These are phyloP conservation scores for Bipolaris cookei DNA, from an alignment of 2,329 filamentous ascomycete species.

Conservation along the genomic window DNA sequence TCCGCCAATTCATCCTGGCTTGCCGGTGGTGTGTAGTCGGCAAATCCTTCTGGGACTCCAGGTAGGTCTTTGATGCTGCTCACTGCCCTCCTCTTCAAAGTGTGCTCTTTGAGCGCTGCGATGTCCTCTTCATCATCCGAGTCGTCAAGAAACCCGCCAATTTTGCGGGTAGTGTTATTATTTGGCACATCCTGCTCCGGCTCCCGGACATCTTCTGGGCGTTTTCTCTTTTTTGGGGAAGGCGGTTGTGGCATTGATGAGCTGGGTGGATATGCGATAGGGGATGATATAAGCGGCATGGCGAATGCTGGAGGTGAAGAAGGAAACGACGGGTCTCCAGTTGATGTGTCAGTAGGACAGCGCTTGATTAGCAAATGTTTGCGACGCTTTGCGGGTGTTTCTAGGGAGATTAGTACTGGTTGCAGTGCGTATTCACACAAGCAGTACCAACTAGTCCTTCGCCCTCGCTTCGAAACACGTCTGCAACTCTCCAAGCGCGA, in stretches of 20 bases:
- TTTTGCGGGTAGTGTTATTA: constrained; percentile 44
- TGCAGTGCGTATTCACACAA: constrained; percentile 3
- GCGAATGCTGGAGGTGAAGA: constrained; percentile 60
- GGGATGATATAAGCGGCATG: constrained; percentile 68
- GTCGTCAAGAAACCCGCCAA: constrained; percentile 50
- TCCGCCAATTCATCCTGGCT: constrained; percentile 41
- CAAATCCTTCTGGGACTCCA: constrained; percentile 29
- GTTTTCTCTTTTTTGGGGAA: constrained; percentile 50
- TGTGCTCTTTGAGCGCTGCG: constrained; percentile 49
- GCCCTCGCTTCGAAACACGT: constrained; percentile 59
- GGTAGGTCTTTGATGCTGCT: constrained; percentile 38
- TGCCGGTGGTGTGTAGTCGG: constrained; percentile 43
- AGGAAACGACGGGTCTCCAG: constrained; percentile 23
- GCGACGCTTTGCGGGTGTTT: constrained; percentile 41
- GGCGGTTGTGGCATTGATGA: constrained; percentile 50
- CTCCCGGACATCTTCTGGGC: constrained; percentile 34
- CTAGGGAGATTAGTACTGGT: constrained; percentile 35
- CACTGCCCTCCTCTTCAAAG: constrained; percentile 44
- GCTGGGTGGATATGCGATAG: constrained; percentile 62
- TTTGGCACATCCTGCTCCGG: constrained; percentile 43
- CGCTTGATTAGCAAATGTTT: constrained; percentile 15
- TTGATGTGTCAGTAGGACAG: constrained; percentile 21
- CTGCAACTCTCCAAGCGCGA: constrained; percentile 55
- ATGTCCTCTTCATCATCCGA: constrained; percentile 52
- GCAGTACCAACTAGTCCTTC: constrained; percentile 48